phyloP scores from a whole-genome alignment of 2,329 filamentous ascomycete species.

The Aspergillus alliaceus region DNA sequence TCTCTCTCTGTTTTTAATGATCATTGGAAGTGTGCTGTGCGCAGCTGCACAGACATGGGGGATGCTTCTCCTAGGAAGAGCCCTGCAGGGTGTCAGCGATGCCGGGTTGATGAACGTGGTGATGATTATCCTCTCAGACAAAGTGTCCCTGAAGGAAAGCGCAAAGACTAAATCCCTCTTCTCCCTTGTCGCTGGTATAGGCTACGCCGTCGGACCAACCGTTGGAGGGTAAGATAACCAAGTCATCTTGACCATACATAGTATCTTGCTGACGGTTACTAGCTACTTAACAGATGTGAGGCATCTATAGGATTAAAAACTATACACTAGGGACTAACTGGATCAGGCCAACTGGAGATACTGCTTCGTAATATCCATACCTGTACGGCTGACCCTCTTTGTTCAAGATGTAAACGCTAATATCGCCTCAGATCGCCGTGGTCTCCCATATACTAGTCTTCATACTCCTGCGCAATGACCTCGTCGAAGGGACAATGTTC shows the following conservation, averaged over 20 bases:
- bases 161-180: constrained; percentile 64
- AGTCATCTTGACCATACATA: neutral
- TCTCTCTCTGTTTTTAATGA: constrained; percentile 55
- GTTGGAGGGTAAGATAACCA: constrained; percentile 51
- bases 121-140: constrained; percentile 64
- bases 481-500: constrained; percentile 53
- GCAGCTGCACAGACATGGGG: constrained; percentile 58
- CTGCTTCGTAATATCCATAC: constrained; percentile 66
- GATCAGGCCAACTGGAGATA: constrained; percentile 60
- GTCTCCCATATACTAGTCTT: constrained; percentile 56
- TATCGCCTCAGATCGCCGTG: constrained; percentile 40
- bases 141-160: constrained; percentile 62
- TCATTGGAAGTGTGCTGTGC: constrained; percentile 63
- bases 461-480: constrained; percentile 58
- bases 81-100: constrained; percentile 62
- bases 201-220: constrained; percentile 62
- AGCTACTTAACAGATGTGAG: constrained; percentile 35
- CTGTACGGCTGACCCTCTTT: constrained; percentile 44
- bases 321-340: constrained; percentile 40
- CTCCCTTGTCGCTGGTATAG: constrained; percentile 58
- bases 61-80: constrained; percentile 63
- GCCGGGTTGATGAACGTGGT: constrained; percentile 63
- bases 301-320: neutral
- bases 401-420: constrained; percentile 26
- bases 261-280: neutral